Base-by-base conservation (phyloP, 768 basidiomycete genomes). In the Boletus vinaceobasis region DNA sequence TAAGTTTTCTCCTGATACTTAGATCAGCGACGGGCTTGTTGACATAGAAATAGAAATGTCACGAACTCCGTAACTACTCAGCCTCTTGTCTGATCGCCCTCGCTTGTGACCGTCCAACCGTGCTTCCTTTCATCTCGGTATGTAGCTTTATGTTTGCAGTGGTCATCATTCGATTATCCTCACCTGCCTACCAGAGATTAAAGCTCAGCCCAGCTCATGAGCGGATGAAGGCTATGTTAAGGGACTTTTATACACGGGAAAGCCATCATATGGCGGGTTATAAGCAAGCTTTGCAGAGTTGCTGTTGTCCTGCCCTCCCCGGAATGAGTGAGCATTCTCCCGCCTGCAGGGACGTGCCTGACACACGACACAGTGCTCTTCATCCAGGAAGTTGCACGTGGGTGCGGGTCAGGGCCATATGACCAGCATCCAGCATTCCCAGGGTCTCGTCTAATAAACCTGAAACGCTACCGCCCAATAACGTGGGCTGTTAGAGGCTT, bases 1-100 rank as follows among this genome's bases (percentile, higher is more conserved):
- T 82, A 55, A 53, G 62, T 36, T 26, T 44, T 47, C 19, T 44
- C n/a, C n/a, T 42, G 31, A 45, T 27, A n/a, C n/a, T n/a, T n/a
- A 19, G 10, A 53, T 13, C 19, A 11, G 36, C 1, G 37, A n/a
- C 10, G 7, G 13, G 13, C 13, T n/a, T 19, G 21, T 38, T 67
- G 44, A 60, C 48, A 17, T 27, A 14, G 5, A 8, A 3, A 57
- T 51, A 83, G 81, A 66, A 71, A 50, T 81, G 78, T 44, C 65
- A 79, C 32, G 66, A 69, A 21, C 63, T 78, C 26, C 73, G 77
- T 35, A 81, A 83, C 53, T 82, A 75, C 52, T 74, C 74, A 32
- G 69, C 66, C 14, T 75, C 79, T 15, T 70, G 72, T 49, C 61
- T 73, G 31, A 75, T 83, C 15, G 71, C 71, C 21, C 62, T 66